Evolutionary conservation across 345 rosid species (phyloP).

Genomic region (Eucalyptus fibrosa): DNA sequence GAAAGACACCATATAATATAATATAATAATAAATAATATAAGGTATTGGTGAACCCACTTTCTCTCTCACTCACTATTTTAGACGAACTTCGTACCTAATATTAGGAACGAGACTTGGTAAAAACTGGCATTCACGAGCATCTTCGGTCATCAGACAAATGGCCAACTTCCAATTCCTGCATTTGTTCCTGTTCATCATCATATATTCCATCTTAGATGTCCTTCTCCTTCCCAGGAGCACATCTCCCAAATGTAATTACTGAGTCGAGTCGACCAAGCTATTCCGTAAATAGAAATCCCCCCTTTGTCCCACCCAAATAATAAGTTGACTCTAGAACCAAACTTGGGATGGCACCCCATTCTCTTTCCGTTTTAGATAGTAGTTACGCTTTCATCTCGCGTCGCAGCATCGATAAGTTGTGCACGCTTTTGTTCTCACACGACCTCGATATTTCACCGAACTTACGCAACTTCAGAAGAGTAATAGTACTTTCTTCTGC

Average conservation of each 20-base stretch:
- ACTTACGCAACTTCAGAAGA: neutral
- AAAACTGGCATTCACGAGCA: neutral
- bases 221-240: neutral
- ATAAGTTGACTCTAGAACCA: neutral
- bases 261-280: neutral
- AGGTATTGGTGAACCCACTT: neutral
- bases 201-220: neutral
- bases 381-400: neutral
- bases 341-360: neutral
- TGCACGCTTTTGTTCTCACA: neutral
- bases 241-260: neutral
- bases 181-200: neutral
- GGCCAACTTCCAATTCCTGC: neutral
- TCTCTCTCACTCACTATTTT: neutral
- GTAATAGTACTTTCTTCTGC: neutral
- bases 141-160: neutral
- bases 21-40: neutral
- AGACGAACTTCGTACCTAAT: neutral
- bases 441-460: neutral
- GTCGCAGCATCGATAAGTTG: neutral
- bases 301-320: neutral
- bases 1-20: neutral
- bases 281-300: neutral
- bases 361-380: neutral
- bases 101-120: neutral